Evolutionary conservation across 306 rosid species (phyloP), one percentile per base, ranked within the genome.

Genomic region (Hippophae gyantsensis): DNA sequence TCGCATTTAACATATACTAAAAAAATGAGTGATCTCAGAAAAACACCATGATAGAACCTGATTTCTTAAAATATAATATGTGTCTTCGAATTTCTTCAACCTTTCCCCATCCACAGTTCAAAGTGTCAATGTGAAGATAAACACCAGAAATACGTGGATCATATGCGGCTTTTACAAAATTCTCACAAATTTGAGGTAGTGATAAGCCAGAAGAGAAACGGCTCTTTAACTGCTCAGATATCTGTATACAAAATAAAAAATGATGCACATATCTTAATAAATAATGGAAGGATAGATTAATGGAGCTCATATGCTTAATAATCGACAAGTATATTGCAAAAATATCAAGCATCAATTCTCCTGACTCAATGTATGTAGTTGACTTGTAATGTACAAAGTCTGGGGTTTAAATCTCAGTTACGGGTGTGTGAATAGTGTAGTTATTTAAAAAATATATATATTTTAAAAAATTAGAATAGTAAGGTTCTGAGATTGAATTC

Each of bases 101-200:
- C 73, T 92, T 92, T 46, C 88, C 96, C 99, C 96, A 92, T 8
- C 99, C 99, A n/a, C 99, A 92, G 52, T 66, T 83, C 61, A 92
- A 79, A 13, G 57, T 60, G 48, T 85, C 99, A 60, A 88, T 84
- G 51, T 84, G 96, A 12, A 92, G 81, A 73, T 83, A 92, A 52
- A 88, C 72, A 13, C 85, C 99, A 27, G 95, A 58, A 69, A 92
- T 70, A 7, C 95, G 93, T 49, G 99, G 96, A 82, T 92, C 99
- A 70, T 85, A 73, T 0, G 96, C 86, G 23, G 99, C 99, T 72
- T 92, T 92, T 54, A 85, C 32, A 25, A 92, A 78, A 74, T 88
- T 92, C 66, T 92, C 96, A 60, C 90, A 88, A 41, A 92, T 73
- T 72, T 80, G 93, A 49, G 99, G 99, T 48, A 92, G 81, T 60